phyloP scores from a whole-genome alignment of 495 filamentous ascomycete species.

The Lentithecium fluviatile region DNA sequence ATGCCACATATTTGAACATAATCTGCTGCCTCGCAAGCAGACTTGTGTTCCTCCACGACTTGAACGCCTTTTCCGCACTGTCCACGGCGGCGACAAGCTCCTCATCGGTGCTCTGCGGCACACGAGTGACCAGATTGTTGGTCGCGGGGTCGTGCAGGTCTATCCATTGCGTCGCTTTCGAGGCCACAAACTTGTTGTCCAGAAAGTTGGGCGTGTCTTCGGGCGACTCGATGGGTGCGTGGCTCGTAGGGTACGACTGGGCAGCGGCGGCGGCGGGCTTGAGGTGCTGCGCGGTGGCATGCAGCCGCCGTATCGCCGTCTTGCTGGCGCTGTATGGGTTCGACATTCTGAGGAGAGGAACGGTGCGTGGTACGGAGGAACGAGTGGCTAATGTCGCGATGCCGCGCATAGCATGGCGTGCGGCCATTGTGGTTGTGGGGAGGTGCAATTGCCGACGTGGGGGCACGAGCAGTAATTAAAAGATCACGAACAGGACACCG shows the following conservation, averaged over 20 bases:
- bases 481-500: too few species aligned
- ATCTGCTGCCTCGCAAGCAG: conserved; percentile 87
- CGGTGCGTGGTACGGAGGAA: conserved; percentile 30
- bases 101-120: conserved; percentile 88
- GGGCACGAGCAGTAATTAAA: neutral
- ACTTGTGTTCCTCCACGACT: conserved; percentile 78
- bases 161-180: conserved; percentile 76
- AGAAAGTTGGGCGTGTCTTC: conserved; percentile 87
- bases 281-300: conserved; percentile 44
- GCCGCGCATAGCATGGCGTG: conserved; percentile 31
- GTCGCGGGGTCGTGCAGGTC: conserved; percentile 94
- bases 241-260: conserved; percentile 73
- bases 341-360: conserved; percentile 39
- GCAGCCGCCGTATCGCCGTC: conserved; percentile 41
- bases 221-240: conserved; percentile 72
- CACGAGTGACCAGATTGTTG: conserved; percentile 96
- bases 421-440: conserved; percentile 27
- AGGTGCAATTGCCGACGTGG: neutral
- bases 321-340: conserved; percentile 31
- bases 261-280: conserved; percentile 54
- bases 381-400: conserved; percentile 29
- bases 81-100: conserved; percentile 86
- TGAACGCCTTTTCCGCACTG: conserved; percentile 87
- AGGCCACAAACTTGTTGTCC: conserved; percentile 83
- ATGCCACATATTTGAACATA: conserved; percentile 90